Base-by-base conservation (phyloP, 306 rosid species). In the Begonia loranthoides region DNA sequence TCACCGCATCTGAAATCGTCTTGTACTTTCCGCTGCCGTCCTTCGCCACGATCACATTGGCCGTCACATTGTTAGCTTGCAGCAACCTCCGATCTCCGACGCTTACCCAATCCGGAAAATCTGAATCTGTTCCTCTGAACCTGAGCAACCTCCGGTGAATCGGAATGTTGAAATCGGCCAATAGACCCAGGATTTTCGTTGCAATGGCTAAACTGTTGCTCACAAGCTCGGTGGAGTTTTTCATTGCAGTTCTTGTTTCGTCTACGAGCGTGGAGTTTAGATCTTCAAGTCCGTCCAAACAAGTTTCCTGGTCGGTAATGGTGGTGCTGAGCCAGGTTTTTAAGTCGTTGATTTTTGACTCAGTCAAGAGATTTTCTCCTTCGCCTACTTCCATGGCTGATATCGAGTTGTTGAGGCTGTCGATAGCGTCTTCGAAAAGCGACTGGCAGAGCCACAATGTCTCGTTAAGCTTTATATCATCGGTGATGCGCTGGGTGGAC, bases 181-280 rank as follows among this genome's bases (percentile, higher is more conserved):
- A 40, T 3, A 78, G 2, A 5, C 75, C 41, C 0, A 90, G 21
- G 22, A 90, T 63, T 60, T 50, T 78, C 1, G 85, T 64, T 1
- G 71, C 94, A n/a, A 90, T 82, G 8, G 97, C 95, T 73, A 90
- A 69, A 17, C 95, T 82, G 46, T 90, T 90, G 48, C 97, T 90
- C 1, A 77, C 55, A 13, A 78, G 76, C 66, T 90, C 85, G 3
- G 94, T 82, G 0, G 95, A 78, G 57, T 82, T 90, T 55, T 4
- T 57, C 87, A 78, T 70, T 1, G 64, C 66, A 0, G 44, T 54
- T 33, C 17, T 69, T 14, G 74, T 17, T 0, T 66, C 64, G n/a
- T 13, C 19, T 1, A 64, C 41, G 10, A 62, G 15, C 13, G 79
- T 67, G 49, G 83, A 70, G 51, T 89, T 74, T 50, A 90, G 45